These are phyloP conservation scores for Corchorus olitorius DNA, from an alignment of 345 rosid species.

Conservation along the genomic window DNA sequence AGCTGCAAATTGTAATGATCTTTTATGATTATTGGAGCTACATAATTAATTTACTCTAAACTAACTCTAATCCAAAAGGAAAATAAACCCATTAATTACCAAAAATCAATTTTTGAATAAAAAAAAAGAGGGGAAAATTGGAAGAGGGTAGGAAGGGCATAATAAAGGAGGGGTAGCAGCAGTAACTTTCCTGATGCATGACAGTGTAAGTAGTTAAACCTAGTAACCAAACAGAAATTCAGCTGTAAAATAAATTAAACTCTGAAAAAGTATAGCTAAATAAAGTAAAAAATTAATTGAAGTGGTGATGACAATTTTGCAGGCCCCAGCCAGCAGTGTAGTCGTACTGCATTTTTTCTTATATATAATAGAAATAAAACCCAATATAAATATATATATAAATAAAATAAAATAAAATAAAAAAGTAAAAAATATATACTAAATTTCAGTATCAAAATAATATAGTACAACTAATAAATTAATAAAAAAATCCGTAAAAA, in stretches of 20 bases:
- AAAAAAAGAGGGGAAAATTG: background rate
- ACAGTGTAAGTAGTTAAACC: conserved; percentile 1
- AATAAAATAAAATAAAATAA: background rate
- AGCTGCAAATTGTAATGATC: background rate
- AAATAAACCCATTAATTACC: background rate
- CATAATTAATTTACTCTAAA: background rate
- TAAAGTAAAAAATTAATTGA: background rate
- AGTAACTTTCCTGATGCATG: background rate
- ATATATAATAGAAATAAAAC: too few relatives aligned
- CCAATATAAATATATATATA: background rate
- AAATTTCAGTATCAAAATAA: background rate
- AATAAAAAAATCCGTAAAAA: background rate
- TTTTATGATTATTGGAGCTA: background rate
- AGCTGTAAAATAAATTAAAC: background rate
- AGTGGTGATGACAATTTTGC: conserved; percentile 1
- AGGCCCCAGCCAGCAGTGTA: background rate
- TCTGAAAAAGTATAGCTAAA: background rate
- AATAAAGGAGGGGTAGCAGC: background rate
- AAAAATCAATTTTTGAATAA: background rate
- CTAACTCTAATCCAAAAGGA: background rate
- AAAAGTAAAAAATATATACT: too few relatives aligned
- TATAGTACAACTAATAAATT: background rate
- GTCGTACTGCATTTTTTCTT: conserved; percentile 1
- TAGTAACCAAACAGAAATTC: conserved; percentile 4
- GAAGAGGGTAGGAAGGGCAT: background rate